Conservation (phyloP, 495 filamentous ascomycete species). For the Beverwykella pulmonaria region DNA sequence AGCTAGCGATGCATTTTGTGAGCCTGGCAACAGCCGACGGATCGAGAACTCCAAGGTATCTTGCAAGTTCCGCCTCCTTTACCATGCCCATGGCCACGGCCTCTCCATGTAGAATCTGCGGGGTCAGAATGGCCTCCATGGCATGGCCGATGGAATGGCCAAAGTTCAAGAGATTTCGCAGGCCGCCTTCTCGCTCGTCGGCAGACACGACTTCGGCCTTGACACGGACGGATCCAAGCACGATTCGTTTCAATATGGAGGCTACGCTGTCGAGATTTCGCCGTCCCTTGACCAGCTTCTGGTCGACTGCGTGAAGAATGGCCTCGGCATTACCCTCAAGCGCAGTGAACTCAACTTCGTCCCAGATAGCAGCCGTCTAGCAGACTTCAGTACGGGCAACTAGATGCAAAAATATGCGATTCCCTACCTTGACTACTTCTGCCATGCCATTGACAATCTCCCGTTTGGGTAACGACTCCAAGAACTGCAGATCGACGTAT, state of each 20-base stretch:
- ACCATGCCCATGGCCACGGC: slow-evolving; percentile 98
- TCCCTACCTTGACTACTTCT: slow-evolving; percentile 80
- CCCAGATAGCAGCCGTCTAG: slow-evolving; percentile 90
- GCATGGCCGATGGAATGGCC: slow-evolving; percentile 98
- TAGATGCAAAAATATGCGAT: background rate
- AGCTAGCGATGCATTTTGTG: slow-evolving; percentile 89
- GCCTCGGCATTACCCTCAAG: slow-evolving; percentile 77
- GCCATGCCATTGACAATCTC: slow-evolving; percentile 99
- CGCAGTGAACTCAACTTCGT: slow-evolving; percentile 81
- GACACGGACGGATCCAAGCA: slow-evolving; percentile 83
- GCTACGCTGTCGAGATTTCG: slow-evolving; percentile 68
- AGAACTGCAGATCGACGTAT: slow-evolving; percentile 90
- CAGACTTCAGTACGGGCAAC: slow-evolving; percentile 8
- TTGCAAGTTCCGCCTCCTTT: slow-evolving; percentile 90
- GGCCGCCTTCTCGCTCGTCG: slow-evolving; percentile 91
- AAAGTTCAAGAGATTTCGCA: slow-evolving; percentile 95
- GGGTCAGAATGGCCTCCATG: slow-evolving; percentile 91
- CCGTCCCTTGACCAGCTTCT: slow-evolving; percentile 52
- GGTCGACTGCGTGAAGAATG: slow-evolving; percentile 66
- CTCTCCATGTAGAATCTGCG: slow-evolving; percentile 93
- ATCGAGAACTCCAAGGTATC: slow-evolving; percentile 84
- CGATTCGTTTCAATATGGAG: slow-evolving; percentile 78
- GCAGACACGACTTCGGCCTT: slow-evolving; percentile 92
- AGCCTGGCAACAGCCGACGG: slow-evolving; percentile 86
- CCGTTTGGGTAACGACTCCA: slow-evolving; percentile 85